Evolutionary conservation across 768 basidiomycete species (phyloP), one percentile per base, ranked within the genome.

Genomic region (Serendipita sp.): DNA sequence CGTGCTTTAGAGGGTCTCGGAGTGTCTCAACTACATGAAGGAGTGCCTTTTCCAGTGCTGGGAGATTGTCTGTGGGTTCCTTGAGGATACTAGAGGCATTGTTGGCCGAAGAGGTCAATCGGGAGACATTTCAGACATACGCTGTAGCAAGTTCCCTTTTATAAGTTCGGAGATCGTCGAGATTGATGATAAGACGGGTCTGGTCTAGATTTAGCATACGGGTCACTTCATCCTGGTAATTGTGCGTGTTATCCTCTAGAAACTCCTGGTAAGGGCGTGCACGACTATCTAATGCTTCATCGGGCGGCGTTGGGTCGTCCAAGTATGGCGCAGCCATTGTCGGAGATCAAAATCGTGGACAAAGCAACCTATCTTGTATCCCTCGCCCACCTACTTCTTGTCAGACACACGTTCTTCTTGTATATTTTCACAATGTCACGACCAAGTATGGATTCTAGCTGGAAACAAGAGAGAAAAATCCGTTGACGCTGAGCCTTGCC

Each of bases 111-210:
- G 11, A 3, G 13, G 30, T 3, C 18, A 47, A 44, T 3, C 30
- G 8, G 5, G 28, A 3, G 4, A 13, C 5, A 32, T 64, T 2
- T 18, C 30, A 44, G 38, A 71, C 77, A 46, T 23, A 77, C 77
- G 78, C 78, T 64, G 92, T 86, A 3, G 90, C 86, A 65, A 84
- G 88, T 67, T 90, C 85, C 72, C 93, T 84, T 73, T 89, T 84
- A 74, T 91, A 90, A 75, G 91, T 91, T 76, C 95, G 86, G 70
- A 98, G 76, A 76, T 98, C 92, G 74, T 98, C 94, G 70, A 98
- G 81, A 74, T 96, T 98, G 73, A 99, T 84, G 70, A 94, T 85
- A 70, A 98, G 85, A 73, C 96, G 85, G 71, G 89, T 86, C 72
- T 86, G 84, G 70, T 89, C 86, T 18, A 80, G 79, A 65, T 88